These are phyloP conservation scores for Solanum hybrid DNA, from an alignment of 305 asterid genomes.

Conservation along the genomic window DNA sequence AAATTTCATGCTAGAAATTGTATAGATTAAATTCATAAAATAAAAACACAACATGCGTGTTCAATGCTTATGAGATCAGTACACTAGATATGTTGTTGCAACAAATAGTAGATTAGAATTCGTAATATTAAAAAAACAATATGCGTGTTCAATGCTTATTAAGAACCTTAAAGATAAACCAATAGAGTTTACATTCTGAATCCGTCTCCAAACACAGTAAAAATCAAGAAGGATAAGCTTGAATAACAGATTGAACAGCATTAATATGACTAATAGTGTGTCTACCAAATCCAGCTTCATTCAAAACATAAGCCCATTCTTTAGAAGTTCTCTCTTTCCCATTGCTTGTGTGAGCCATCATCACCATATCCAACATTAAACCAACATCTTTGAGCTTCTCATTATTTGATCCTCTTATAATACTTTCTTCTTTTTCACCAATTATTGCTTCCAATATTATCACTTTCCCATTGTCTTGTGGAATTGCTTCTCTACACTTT, in stretches of 20 bases:
- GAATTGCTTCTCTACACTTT: no score
- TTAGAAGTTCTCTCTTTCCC: conserved; percentile 36
- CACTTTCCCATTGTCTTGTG: no score
- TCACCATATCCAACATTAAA: conserved; percentile 30
- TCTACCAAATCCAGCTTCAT: conserved; percentile 27
- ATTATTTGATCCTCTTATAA: not conserved
- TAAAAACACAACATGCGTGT: no score
- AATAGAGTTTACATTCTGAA: not conserved
- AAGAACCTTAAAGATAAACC: not conserved
- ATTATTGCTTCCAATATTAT: no score
- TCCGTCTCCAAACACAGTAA: fast-evolving
- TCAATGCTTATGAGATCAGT: not conserved
- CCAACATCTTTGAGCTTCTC: conserved; percentile 17
- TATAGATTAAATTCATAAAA: no score
- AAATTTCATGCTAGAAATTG: not conserved
- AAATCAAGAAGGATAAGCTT: not conserved
- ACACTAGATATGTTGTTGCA: not conserved
- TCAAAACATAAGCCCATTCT: conserved; percentile 31
- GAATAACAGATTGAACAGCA: not conserved
- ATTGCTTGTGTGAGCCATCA: conserved; percentile 30
- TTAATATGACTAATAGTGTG: not conserved
- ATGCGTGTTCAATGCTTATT: not conserved
- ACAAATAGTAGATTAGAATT: not conserved
- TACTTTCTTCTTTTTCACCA: no score
- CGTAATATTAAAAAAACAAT: not conserved